Conservation (phyloP, 179 eudicot species). For the Beta corolliflora region DNA sequence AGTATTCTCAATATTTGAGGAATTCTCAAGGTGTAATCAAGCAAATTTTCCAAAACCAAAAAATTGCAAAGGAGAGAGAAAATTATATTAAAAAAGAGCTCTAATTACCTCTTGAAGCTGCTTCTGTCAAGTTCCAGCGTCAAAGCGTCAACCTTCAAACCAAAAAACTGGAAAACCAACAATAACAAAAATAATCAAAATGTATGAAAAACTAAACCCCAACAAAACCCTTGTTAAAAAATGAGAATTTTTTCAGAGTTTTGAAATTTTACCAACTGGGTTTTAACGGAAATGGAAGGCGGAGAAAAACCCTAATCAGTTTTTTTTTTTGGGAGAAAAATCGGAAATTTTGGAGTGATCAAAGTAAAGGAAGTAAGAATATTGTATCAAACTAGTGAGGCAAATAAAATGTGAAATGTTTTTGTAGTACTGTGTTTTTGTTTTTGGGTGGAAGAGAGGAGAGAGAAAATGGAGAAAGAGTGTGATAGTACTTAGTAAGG, state of each 20-base stretch:
- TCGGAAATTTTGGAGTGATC: neutral
- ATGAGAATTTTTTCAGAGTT: neutral
- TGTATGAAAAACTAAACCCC: neutral
- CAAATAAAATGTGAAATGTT: neutral
- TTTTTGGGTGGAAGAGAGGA: no score
- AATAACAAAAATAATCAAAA: neutral
- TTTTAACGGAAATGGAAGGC: neutral
- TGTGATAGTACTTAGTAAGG: no score
- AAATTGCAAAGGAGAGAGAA: no score
- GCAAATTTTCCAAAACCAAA: no score
- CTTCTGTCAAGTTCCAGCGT: no score
- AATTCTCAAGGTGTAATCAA: neutral
- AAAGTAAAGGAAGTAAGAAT: neutral
- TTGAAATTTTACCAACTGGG: neutral
- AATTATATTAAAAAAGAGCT: no score
- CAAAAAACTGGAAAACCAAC: neutral
- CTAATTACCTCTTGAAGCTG: no score
- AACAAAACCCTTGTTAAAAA: neutral
- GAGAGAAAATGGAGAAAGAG: no score
- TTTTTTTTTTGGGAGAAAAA: neutral
- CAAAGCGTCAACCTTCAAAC: neutral
- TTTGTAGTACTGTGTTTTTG: neutral
- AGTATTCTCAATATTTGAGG: no score
- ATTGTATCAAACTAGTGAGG: neutral
- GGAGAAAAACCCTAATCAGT: slow-evolving; percentile 9